Evolutionary conservation across 371 early-diverging fungal genomes (phyloP).

Genomic region (Rhizopus sp.): DNA sequence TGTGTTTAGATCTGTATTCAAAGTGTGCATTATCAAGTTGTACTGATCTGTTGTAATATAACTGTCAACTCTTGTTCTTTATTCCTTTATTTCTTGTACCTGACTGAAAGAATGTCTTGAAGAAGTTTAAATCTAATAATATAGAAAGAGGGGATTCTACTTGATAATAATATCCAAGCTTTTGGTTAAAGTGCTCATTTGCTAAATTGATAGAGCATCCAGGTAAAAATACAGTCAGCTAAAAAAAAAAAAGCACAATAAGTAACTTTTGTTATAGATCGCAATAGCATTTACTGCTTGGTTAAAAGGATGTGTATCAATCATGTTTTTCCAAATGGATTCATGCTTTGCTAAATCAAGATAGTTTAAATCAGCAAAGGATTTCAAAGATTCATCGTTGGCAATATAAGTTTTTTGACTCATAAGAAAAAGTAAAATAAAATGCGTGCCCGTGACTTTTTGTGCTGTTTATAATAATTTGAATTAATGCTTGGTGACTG

Average conservation of each 20-base stretch:
- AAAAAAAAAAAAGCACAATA: not conserved
- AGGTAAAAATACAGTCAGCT: conserved; percentile 31
- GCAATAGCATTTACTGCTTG: conserved; percentile 35
- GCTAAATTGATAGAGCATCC: conserved; percentile 30
- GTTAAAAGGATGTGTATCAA: conserved; percentile 57
- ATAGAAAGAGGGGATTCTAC: conserved; percentile 31
- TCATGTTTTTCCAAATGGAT: conserved; percentile 29
- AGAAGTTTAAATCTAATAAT: conserved; percentile 37
- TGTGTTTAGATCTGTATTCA: conserved; percentile 51
- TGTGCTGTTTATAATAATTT: not conserved
- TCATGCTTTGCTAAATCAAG: conserved; percentile 31
- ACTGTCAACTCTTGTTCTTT: conserved; percentile 3
- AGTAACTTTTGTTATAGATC: not conserved
- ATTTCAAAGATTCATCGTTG: conserved; percentile 14
- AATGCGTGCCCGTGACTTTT: no score
- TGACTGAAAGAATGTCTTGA: conserved; percentile 28
- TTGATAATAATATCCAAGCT: conserved; percentile 36
- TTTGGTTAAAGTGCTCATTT: conserved; percentile 15
- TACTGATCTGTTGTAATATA: conserved; percentile 17
- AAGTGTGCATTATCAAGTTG: conserved; percentile 35
- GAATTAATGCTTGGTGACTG: no score
- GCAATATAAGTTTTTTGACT: conserved; percentile 28
- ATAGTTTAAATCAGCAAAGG: conserved; percentile 26
- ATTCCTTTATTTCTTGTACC: conserved; percentile 10
- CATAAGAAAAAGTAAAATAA: conserved; percentile 18